Base-by-base conservation (phyloP, 1,139 yeast species). In the Magnusiomyces ingens region DNA sequence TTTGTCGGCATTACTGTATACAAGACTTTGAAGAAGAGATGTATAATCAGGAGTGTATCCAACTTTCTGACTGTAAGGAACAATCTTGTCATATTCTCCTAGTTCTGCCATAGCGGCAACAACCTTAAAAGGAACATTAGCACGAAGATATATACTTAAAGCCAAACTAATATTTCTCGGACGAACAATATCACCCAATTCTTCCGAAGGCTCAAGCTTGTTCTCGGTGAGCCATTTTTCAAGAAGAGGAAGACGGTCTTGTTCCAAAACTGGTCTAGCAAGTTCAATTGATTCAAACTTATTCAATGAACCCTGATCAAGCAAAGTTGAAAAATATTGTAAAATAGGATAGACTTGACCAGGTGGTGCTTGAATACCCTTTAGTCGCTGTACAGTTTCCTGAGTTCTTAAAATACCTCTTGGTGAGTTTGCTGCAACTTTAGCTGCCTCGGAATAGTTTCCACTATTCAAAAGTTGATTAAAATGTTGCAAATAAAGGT, bases 211-310 rank as follows among this genome's bases (percentile, higher is more conserved):
- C 58, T 93, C 93, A 63, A 94, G 80, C 71, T 93, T 93, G 69
- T 90, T 95, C 71, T 93, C 98, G 69, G 86, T 85, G 69, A 93
- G 81, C 94, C 98, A 94, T 73, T 91, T 93, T 72, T 94, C 99
- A 63, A 93, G 85, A 60, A 94, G 76, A 58, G 91, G 95, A 66
- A 88, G 86, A 70, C 97, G 87, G 69, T 90, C 95, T 74, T 93
- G 98, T 71, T 89, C 96, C 67, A 94, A 77, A 8, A 94, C 96
- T 6, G 99, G 99, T 67, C 85, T 84, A 18, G 97, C 97, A 63
- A 94, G 81, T 71, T 94, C 99, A 62, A 94, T 80, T 35, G 96
- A 85, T 76, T 94, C 99, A 69, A 85, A 85, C 73, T 89, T 85
- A 77, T 94, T 94, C 66, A 94, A 78, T 51, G 95, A 80, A 43